These are phyloP conservation scores for Vitis labrusca DNA, from an alignment of 164 flowering plant genomes.

Conservation along the genomic window DNA sequence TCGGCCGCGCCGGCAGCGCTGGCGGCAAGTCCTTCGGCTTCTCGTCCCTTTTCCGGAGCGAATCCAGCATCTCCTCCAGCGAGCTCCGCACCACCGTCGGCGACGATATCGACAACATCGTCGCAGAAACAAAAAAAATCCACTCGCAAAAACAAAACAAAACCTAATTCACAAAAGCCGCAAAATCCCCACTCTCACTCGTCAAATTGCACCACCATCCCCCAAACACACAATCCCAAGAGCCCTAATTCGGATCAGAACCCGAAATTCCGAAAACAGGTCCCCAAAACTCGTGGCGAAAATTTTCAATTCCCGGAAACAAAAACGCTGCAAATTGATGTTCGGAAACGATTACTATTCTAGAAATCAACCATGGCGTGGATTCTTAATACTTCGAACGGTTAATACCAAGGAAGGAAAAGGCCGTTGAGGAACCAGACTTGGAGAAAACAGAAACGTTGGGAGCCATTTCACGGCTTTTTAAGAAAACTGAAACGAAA, in stretches of 20 bases:
- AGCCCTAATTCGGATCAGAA: conserved; percentile 2
- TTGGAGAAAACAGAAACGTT: no score
- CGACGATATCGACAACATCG: conserved; percentile 63
- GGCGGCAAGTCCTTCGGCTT: conserved; percentile 80
- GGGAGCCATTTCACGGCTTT: no score
- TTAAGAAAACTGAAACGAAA: no score
- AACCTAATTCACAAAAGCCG: not conserved
- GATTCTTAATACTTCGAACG: not conserved
- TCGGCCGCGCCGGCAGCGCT: conserved; percentile 80
- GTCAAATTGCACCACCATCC: not conserved
- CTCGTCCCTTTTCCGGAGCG: conserved; percentile 62
- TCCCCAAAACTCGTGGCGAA: not conserved
- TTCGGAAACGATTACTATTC: not conserved
- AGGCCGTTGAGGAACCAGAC: no score
- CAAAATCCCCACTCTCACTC: not conserved
- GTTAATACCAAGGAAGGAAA: no score
- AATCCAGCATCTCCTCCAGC: conserved; percentile 91
- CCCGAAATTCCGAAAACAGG: not conserved
- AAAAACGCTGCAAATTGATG: not conserved
- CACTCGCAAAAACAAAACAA: not conserved
- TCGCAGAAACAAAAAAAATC: not conserved
- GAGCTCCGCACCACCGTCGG: conserved; percentile 57
- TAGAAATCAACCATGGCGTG: no score
- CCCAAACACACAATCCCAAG: not conserved
- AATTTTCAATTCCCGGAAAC: not conserved